Base-by-base conservation (phyloP, 225 moss, liverwort and hornwort species). In the Lunularia cruciata region DNA sequence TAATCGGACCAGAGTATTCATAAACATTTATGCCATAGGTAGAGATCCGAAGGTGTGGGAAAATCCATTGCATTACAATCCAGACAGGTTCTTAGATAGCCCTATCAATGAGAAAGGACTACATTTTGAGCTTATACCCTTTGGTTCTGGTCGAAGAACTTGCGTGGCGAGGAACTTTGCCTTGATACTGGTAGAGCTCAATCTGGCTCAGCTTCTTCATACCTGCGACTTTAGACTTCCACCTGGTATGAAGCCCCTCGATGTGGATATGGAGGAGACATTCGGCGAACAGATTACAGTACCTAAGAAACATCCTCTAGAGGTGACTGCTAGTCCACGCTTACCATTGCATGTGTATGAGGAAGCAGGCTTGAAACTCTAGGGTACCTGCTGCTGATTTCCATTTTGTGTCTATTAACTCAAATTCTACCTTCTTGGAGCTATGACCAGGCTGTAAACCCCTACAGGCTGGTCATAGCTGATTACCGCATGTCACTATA, bases 141-240 rank as follows among this genome's bases (percentile, higher is more conserved):
- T 63, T 38, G 86, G 88, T 5, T 78, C 71, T 5, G 88, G 86
- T 30, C 63, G 88, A 8, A 72, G 88, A 16, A 81, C 77, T 19
- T 88, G 88, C 32, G 76, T 86, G 19, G 88, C 86, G 18, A 36
- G 77, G 77, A 0, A 61, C 1, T 79, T 86, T 4, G 81, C 78
- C 25, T 76, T 65, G 34, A 59, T 66, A 51, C 69, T 47, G n/a
- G 57, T 82, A 40, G 37, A 68, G 28, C 68, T 73, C 7, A 58
- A 36, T 7, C 55, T 79, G 11, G 78, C 78, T 0, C 68, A 59
- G 20, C 47, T 74, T 13, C 2, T 79, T 2, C 78, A 79, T 45
- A 33, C 57, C 1, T 70, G 56, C 34, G 70, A 70, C 1, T 45
- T 57, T 2, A 37, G 11, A 40, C 70, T 59, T 14, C 70, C 70